These are phyloP conservation scores for Euphorbia peplus DNA, from an alignment of 345 rosid species.

Conservation along the genomic window DNA sequence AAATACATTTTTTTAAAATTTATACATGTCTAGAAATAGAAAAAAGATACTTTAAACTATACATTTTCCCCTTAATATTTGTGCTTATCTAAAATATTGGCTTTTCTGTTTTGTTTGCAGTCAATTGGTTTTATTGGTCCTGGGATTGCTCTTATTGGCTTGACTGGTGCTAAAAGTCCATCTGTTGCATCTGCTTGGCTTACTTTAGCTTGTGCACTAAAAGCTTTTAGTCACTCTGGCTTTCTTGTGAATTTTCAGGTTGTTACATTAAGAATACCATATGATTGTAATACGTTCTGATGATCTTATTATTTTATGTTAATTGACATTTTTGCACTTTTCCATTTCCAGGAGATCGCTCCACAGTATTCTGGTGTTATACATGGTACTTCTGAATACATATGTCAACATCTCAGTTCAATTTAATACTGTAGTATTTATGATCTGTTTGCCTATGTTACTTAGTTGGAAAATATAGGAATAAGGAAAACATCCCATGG, in stretches of 20 bases:
- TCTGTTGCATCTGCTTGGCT: slow-evolving; percentile 87
- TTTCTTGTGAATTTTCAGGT: slow-evolving; percentile 98
- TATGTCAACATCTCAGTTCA: neutral
- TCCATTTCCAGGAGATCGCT: slow-evolving; percentile 70
- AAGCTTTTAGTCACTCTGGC: slow-evolving; percentile 93
- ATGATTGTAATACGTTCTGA: neutral
- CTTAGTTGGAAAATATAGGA: neutral
- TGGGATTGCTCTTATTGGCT: slow-evolving; percentile 71
- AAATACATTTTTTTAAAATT: neutral
- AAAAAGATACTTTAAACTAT: neutral
- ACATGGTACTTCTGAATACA: slow-evolving; percentile 49
- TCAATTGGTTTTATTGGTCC: slow-evolving; percentile 88
- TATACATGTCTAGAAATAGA: neutral
- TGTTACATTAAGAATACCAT: slow-evolving; percentile 11
- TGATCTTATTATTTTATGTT: slow-evolving; percentile 1
- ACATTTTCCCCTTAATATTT: neutral
- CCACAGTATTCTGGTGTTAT: slow-evolving; percentile 88
- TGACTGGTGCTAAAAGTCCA: slow-evolving; percentile 71
- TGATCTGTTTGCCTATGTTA: neutral
- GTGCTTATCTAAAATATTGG: neutral
- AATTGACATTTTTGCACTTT: slow-evolving; percentile 24
- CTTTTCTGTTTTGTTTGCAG: slow-evolving; percentile 43
- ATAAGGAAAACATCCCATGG: neutral
- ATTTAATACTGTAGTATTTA: neutral
- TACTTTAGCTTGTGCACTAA: slow-evolving; percentile 80